Base-by-base conservation (phyloP, 2,329 filamentous ascomycete species). In the Mycosphaerella sp. region DNA sequence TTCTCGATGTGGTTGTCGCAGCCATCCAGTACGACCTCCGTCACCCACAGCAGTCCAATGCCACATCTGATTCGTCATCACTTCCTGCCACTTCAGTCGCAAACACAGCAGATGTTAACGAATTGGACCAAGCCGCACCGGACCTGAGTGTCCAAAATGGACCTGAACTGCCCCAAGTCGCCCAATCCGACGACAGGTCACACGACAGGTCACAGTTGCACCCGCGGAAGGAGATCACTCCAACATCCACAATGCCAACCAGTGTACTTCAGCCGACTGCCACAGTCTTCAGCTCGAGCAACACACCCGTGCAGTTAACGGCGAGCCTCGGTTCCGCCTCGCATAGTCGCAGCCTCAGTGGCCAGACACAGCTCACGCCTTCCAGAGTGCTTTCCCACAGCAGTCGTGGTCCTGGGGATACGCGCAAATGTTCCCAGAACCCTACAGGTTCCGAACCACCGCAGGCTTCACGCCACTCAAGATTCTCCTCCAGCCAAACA, bases 1-100 rank as follows among this genome's bases (percentile, higher is more conserved):
- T 63, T 34, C 54, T 62, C 35, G 43, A 41, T 9, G 16, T 45
- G 28, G 58, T 47, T 18, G 49, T 59, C 17, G 40, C 48, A n/a
- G 30, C 37, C 40, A 56, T 61, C 21, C 59, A 61, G 47, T 42
- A 39, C 34, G 39, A 30, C 12, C 32, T 54, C 14, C 47, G 27
- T 8, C 6, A 34, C 4, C 9, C 10, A 34, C 10, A 34, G 30
- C 30, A 34, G 30, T n/a, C 5, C 30, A 34, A 34, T 12, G 30
- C 13, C 30, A 1, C 30, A 8, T 12, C 30, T n/a, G 13, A 6
- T 12, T 34, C 30, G 10, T 13, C 21, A 25, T 25, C 21, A 6
- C 21, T 25, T 6, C 21, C 30, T n/a, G 30, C 30, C 10, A 8
- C 30, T 12, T n/a, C 30, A 34, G 10, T 34, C 10, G 30, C 10